Evolutionary conservation across 2,329 filamentous ascomycete species (phyloP).

Genomic region (Endoconidiophora laricicola): DNA sequence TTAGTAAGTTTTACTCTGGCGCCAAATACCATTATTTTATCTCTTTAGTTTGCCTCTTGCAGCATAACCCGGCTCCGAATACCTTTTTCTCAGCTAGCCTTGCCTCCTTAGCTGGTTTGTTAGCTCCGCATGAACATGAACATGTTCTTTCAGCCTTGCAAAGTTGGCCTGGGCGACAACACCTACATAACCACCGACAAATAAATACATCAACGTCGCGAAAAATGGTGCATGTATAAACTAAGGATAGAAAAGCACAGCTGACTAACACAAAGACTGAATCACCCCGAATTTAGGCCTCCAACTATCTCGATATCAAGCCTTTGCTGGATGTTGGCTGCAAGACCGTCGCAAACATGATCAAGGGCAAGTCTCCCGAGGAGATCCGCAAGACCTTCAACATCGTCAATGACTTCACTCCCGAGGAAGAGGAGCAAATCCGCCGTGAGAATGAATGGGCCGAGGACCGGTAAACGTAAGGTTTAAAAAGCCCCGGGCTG

Average conservation of each 20-base stretch:
- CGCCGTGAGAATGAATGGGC: slow-evolving; percentile 84
- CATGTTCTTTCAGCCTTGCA: too few relatives aligned
- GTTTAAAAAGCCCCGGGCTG: neutral
- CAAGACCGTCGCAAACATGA: slow-evolving; percentile 99
- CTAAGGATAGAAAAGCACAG: neutral
- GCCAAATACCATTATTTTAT: neutral
- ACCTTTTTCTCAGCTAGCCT: too few relatives aligned
- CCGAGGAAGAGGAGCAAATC: slow-evolving; percentile 97
- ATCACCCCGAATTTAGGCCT: slow-evolving; percentile 41
- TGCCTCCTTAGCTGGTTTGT: too few relatives aligned
- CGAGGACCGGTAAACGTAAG: slow-evolving; percentile 49
- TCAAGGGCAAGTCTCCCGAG: slow-evolving; percentile 98
- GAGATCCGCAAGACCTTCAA: slow-evolving; percentile 99
- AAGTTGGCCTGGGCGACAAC: neutral
- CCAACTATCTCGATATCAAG: slow-evolving; percentile 99
- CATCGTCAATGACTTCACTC: slow-evolving; percentile 98
- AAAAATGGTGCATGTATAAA: neutral
- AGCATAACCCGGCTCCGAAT: too few relatives aligned
- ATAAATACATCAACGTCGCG: neutral
- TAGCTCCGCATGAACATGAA: too few relatives aligned
- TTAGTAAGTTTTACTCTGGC: slow-evolving; percentile 41
- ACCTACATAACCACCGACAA: neutral
- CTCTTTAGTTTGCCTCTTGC: neutral
- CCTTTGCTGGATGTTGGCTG: slow-evolving; percentile 92
- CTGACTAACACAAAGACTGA: neutral